Percentiles rank a stretch among this genome's conserved stretches.
These are phyloP conservation scores for Echium plantagineum DNA, from an alignment of 257 asterid genomes.

Conservation along the genomic window DNA sequence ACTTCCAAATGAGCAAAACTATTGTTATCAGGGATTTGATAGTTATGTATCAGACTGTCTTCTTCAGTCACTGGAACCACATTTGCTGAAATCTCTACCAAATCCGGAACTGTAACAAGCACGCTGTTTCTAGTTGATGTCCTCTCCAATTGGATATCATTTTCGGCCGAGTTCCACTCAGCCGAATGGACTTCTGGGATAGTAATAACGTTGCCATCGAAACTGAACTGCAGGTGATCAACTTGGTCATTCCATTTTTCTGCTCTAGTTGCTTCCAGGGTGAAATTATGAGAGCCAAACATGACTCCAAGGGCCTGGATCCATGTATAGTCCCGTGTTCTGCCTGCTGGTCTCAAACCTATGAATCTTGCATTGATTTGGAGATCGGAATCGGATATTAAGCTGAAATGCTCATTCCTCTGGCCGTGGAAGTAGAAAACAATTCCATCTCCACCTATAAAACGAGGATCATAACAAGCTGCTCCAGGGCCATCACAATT, in stretches of 20 bases:
- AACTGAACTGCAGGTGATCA: constrained; percentile 11
- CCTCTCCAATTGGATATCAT: constrained; percentile 5
- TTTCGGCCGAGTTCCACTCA: constrained; percentile 12
- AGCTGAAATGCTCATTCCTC: constrained; percentile 13
- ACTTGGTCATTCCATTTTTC: constrained; percentile 9
- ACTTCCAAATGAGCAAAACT: constrained; percentile 19
- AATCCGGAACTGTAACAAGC: constrained; percentile 3
- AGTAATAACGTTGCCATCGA: neutral
- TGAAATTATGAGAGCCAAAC: constrained; percentile 14
- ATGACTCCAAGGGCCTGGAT: constrained; percentile 15
- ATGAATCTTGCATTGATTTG: constrained; percentile 19
- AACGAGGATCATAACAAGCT: constrained; percentile 16
- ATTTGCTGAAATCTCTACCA: constrained; percentile 12
- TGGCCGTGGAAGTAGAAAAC: constrained; percentile 20
- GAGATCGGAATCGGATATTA: constrained; percentile 12
- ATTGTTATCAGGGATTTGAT: constrained; percentile 8
- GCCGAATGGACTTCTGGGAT: constrained; percentile 5
- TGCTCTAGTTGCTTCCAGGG: constrained; percentile 12
- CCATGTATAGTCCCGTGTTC: constrained; percentile 15
- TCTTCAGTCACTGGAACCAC: constrained; percentile 19
- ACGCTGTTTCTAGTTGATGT: constrained; percentile 8
- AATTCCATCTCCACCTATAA: constrained; percentile 19
- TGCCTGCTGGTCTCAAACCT: constrained; percentile 10
- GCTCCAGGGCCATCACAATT: constrained; percentile 20
- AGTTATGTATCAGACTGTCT: constrained; percentile 12